phyloP scores from a whole-genome alignment of 2,329 filamentous ascomycete species.

The Hortaea sp. region DNA sequence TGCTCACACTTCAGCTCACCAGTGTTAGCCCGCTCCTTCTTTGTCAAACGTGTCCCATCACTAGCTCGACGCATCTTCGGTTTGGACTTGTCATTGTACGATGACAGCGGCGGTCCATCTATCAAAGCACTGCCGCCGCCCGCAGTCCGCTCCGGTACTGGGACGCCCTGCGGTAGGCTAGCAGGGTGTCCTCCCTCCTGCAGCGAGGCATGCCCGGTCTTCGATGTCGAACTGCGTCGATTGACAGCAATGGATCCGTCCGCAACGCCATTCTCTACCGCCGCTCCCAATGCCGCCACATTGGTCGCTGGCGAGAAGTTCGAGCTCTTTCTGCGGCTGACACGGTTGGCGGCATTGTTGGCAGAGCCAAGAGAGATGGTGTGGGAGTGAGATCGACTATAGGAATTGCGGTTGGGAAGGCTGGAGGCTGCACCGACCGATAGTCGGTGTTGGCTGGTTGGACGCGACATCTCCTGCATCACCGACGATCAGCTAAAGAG shows the following conservation, averaged over 20 bases:
- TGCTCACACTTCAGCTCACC: conserved; percentile 91
- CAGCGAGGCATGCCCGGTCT: conserved; percentile 39
- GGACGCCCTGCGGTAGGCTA: conserved; percentile 49
- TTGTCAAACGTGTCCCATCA: conserved; percentile 73
- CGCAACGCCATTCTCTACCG: conserved; percentile 50
- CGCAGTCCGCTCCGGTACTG: conserved; percentile 24
- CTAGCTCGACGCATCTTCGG: conserved; percentile 56
- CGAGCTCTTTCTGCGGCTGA: conserved; percentile 90
- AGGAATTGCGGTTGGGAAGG: conserved; percentile 51
- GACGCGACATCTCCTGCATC: conserved; percentile 31
- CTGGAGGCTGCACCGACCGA: conserved; percentile 46
- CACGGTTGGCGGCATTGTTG: conserved; percentile 65
- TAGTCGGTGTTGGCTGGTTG: conserved; percentile 32
- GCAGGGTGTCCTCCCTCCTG: conserved; percentile 51
- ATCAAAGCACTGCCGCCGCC: conserved; percentile 46
- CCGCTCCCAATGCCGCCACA: conserved; percentile 65
- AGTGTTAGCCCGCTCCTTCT: conserved; percentile 71
- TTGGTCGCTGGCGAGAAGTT: conserved; percentile 63
- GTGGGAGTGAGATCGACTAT: conserved; percentile 70
- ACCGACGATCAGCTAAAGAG: not conserved
- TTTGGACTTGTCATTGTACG: conserved; percentile 40
- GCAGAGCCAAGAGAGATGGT: conserved; percentile 68
- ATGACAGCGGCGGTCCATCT: conserved; percentile 54
- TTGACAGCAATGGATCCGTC: conserved; percentile 48
- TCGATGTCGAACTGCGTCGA: conserved; percentile 62